Conservation (phyloP, 2,329 filamentous ascomycete genomes). For the Ceratocystis lukuohia region DNA sequence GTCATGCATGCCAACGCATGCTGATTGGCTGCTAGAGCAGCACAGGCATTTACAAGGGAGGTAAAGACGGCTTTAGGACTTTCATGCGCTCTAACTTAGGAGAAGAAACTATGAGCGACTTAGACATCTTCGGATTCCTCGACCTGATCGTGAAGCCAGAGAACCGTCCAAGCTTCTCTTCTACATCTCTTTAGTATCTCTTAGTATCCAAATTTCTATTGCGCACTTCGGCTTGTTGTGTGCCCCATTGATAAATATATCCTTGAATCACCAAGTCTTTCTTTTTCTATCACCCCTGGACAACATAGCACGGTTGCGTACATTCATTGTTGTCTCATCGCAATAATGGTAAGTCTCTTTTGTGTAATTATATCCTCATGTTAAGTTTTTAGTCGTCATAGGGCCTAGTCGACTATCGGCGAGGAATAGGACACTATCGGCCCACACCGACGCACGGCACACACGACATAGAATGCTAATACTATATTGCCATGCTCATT, state of each 20-base stretch:
- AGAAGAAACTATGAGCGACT: conserved; percentile 1
- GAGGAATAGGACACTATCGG: background rate
- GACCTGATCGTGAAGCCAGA: background rate
- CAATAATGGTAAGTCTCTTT: conserved; percentile 17
- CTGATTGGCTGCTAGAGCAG: background rate
- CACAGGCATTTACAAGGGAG: conserved; percentile 1
- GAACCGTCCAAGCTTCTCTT: background rate
- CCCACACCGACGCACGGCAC: background rate
- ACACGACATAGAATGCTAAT: background rate
- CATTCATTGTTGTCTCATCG: background rate
- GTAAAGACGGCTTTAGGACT: no score
- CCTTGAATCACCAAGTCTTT: background rate
- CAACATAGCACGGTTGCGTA: background rate
- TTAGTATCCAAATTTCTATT: background rate
- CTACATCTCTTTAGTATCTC: no score
- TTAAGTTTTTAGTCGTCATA: background rate
- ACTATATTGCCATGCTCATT: background rate
- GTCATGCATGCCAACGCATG: background rate
- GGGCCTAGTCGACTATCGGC: background rate
- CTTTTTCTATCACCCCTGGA: background rate
- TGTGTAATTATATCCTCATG: background rate
- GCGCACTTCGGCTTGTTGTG: background rate
- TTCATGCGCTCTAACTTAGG: background rate
- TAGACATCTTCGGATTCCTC: background rate
- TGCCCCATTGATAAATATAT: conserved; percentile 1